A percentile compares a stretch with the other conserved stretches of the same genome.
These are phyloP conservation scores for Bassia scoparia DNA, from an alignment of 148 eudicot species.

Conservation along the genomic window DNA sequence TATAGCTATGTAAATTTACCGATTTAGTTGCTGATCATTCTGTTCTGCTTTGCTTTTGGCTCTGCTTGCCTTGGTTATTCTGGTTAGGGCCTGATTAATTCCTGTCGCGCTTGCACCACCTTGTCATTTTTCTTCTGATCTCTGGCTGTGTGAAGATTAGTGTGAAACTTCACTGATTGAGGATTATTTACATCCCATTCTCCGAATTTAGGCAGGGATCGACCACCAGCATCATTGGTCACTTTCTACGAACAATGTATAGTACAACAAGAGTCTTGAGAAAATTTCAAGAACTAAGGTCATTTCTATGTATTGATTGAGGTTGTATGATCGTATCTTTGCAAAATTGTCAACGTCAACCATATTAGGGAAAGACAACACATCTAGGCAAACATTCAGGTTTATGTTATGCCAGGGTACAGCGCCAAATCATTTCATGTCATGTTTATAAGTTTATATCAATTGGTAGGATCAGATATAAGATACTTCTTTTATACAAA, in stretches of 20 bases:
- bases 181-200: constrained; percentile 61
- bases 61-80: constrained; percentile 12
- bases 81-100: constrained; percentile 6
- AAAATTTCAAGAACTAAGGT: too few relatives aligned
- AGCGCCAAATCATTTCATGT: too few relatives aligned
- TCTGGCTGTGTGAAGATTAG: constrained; percentile 62
- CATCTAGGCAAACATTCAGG: too few relatives aligned
- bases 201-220: constrained; percentile 54
- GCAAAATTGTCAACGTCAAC: too few relatives aligned
- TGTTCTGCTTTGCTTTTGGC: constrained; percentile 22
- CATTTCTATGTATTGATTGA: too few relatives aligned
- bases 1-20: neutral
- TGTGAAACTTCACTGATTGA: constrained; percentile 39
- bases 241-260: constrained; percentile 6
- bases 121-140: constrained; percentile 68
- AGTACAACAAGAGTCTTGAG: neutral
- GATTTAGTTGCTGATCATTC: neutral
- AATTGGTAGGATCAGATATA: too few relatives aligned
- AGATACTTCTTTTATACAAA: too few relatives aligned
- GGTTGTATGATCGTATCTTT: too few relatives aligned
- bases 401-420: too few relatives aligned
- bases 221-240: constrained; percentile 7
- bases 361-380: too few relatives aligned
- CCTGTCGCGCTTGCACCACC: constrained; percentile 1
- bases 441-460: too few relatives aligned